A percentile compares a stretch with the other conserved stretches of the same genome.
These are phyloP conservation scores for Alternaria arborescens DNA, from an alignment of 2,329 filamentous ascomycete genomes.

Conservation along the genomic window DNA sequence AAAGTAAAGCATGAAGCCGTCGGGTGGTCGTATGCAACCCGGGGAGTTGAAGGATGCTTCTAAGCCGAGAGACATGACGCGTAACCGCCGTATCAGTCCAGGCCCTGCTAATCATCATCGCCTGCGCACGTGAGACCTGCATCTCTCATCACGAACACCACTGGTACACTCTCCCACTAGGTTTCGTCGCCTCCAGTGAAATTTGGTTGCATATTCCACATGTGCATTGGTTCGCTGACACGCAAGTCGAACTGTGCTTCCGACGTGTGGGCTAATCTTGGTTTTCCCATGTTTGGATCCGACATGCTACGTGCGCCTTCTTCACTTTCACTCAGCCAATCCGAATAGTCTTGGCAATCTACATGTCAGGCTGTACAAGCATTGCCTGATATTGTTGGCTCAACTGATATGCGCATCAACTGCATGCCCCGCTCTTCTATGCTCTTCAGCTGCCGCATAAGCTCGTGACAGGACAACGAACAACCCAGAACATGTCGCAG, in stretches of 20 bases:
- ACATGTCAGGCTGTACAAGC: background rate
- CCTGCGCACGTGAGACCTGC: constrained; percentile 20
- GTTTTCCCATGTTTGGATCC: background rate
- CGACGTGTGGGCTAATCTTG: background rate
- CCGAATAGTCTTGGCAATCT: background rate
- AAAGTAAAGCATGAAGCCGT: constrained; percentile 1
- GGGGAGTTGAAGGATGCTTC: constrained; percentile 6
- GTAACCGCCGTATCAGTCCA: constrained; percentile 12
- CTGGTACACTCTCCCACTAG: background rate
- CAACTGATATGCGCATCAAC: background rate
- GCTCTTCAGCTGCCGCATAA: background rate
- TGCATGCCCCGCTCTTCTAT: background rate
- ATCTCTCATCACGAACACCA: background rate
- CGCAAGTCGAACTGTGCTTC: background rate
- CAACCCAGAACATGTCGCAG: background rate
- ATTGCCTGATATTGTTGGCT: background rate
- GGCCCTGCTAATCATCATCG: constrained; percentile 18
- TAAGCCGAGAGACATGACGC: constrained; percentile 19
- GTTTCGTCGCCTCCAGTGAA: background rate
- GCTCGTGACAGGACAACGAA: background rate
- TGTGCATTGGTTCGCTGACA: background rate
- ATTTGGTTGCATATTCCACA: background rate
- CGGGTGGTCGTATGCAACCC: constrained; percentile 4
- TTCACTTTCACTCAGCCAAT: constrained; percentile 4
- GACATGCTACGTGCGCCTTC: background rate